These are phyloP conservation scores for Xylona heveae DNA, from an alignment of 495 filamentous ascomycete species.

Conservation along the genomic window DNA sequence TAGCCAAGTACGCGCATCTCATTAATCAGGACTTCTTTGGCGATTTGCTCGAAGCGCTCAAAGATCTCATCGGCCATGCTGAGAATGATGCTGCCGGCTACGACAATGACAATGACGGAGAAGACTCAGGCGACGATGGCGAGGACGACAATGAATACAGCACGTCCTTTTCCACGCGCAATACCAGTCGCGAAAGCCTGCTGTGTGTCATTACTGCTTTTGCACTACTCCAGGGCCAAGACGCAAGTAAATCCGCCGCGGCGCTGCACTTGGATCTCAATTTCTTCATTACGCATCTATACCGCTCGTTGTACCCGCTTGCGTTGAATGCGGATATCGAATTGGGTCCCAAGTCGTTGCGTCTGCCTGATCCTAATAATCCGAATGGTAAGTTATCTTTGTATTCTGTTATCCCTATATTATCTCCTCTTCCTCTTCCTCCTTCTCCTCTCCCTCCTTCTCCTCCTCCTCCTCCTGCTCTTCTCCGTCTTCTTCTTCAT, in stretches of 20 bases:
- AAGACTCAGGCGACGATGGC: slow-evolving; percentile 23
- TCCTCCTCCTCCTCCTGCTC: too few relatives aligned
- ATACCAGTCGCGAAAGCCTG: slow-evolving; percentile 69
- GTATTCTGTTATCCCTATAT: too few relatives aligned
- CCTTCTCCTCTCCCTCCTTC: too few relatives aligned
- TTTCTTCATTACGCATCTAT: slow-evolving; percentile 88
- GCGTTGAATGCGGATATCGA: slow-evolving; percentile 73
- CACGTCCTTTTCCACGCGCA: slow-evolving; percentile 25
- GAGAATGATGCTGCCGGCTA: slow-evolving; percentile 20
- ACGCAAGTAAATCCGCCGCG: slow-evolving; percentile 39
- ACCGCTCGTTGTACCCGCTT: slow-evolving; percentile 55
- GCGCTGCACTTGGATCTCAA: slow-evolving; percentile 68
- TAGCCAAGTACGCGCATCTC: slow-evolving; percentile 79
- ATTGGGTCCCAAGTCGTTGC: slow-evolving; percentile 55
- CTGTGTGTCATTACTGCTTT: slow-evolving; percentile 93
- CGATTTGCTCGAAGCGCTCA: slow-evolving; percentile 79
- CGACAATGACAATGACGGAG: slow-evolving; percentile 18
- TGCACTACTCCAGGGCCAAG: slow-evolving; percentile 77
- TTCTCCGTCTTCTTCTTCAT: too few relatives aligned
- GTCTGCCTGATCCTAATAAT: slow-evolving; percentile 51
- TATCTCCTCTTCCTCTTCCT: too few relatives aligned
- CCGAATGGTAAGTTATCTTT: too few relatives aligned
- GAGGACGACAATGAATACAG: slow-evolving; percentile 21
- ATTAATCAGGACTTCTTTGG: slow-evolving; percentile 99
- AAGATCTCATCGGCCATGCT: slow-evolving; percentile 63